Base-by-base conservation (phyloP, 805 yeast genomes). In the Kluyveromyces aestuarii region DNA sequence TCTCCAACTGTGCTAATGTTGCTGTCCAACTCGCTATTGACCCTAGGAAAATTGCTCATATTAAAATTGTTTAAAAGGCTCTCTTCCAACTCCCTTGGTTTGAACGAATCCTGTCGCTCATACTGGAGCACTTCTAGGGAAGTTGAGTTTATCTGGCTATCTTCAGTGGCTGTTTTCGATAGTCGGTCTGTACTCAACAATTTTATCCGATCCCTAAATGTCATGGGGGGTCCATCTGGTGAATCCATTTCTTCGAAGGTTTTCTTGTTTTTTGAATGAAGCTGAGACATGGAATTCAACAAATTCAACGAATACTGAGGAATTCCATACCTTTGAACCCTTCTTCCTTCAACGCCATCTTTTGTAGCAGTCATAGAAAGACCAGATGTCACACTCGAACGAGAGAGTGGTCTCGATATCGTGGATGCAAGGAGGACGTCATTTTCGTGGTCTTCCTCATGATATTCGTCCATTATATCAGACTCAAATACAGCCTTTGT, bases 291-390 rank as follows among this genome's bases (percentile, higher is more conserved):
- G 41, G 68, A 57, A 42, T 67, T 65, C 41, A 71, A 61, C 48
- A 70, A 52, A 36, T 66, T 63, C 47, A 69, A 51, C 1, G 74
- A 68, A 48, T 70, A 70, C 7, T 64, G 68, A 6, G 74, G 72
- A 19, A 69, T 68, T 2, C 72, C 74, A 10, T 53, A 47, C 42
- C 81, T 66, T 55, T 73, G 79, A 41, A 78, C 68, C 44, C 76
- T 66, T 51, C 76, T 75, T 5, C 89, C 89, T 58, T 82, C 87
- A 4, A 82, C 63, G 0, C 89, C 88, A 61, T 83, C 88, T 55
- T 83, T 82, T 16, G 86, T 81, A 19, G 88, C 88, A 5, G 84
- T 81, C 38, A 82, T 80, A 0, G 87, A 81, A n/a, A 82, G 60
- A 35, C 85, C 82, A 1, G 87, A 80, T 0, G 85, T 79, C 17